Evolutionary conservation across 169 alveolate genomes (phyloP).

Genomic region (Eimeria tenella): DNA sequence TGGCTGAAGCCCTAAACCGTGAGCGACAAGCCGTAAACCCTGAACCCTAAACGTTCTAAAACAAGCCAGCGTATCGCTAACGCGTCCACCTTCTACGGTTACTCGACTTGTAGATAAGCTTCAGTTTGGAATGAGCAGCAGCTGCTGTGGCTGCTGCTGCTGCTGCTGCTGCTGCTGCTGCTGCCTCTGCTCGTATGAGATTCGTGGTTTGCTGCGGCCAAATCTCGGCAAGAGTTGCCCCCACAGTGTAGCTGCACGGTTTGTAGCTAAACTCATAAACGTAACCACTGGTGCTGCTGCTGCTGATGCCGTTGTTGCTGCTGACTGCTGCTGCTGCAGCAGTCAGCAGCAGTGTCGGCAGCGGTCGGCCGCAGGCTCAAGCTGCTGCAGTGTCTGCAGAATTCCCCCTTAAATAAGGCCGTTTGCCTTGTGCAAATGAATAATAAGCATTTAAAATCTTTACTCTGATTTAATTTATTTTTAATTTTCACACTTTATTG

Average conservation of each 20-base stretch:
- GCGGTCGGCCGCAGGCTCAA: conserved; percentile 40
- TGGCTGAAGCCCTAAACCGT: not conserved
- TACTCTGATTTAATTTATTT: not conserved
- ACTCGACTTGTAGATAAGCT: not conserved
- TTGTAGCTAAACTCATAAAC: not conserved
- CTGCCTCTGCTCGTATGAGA: not conserved
- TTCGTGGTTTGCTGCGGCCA: not conserved
- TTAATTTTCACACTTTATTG: not conserved
- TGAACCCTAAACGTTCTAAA: conserved; percentile 6
- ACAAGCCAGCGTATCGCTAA: conserved; percentile 9
- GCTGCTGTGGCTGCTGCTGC: not conserved
- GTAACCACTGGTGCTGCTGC: conserved; percentile 1
- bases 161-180: conserved; percentile 9
- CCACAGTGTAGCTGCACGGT: not conserved
- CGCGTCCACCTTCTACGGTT: not conserved
- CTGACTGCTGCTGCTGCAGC: not conserved
- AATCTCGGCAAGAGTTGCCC: not conserved
- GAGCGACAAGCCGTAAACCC: conserved; percentile 3
- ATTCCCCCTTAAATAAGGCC: not conserved
- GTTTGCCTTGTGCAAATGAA: not conserved
- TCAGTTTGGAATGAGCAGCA: not conserved
- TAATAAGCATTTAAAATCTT: not conserved
- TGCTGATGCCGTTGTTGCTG: conserved; percentile 29
- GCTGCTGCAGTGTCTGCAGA: conserved; percentile 1
- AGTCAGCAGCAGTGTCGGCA: conserved; percentile 24